Percentiles rank a stretch among this genome's conserved stretches.
Conservation (phyloP, 2,329 filamentous ascomycete species). For the Botrytis paeoniae region DNA sequence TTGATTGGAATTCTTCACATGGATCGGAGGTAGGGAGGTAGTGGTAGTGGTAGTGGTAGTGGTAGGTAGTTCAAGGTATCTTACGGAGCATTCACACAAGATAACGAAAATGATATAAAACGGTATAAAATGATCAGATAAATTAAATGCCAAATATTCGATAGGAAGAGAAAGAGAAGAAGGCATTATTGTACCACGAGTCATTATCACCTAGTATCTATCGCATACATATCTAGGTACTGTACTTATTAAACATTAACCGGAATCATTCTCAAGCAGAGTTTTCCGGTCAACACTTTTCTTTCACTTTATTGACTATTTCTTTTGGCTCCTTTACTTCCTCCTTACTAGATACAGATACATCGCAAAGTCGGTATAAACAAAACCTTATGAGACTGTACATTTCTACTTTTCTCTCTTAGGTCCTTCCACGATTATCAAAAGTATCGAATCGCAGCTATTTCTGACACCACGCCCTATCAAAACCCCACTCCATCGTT, state of each 20-base stretch:
- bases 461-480: not conserved
- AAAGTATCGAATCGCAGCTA: constrained; percentile 14
- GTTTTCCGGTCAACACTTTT: not conserved
- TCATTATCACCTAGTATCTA: not conserved
- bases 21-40: not conserved
- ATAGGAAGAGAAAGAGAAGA: not conserved
- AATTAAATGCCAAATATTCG: not conserved
- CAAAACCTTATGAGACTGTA: not conserved
- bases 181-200: not conserved
- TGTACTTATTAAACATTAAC: not conserved
- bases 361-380: not conserved
- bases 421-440: not conserved
- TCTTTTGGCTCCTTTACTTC: not conserved
- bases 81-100: not conserved
- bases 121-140: not conserved
- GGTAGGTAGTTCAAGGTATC: too few relatives aligned
- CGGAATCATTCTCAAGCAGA: not conserved
- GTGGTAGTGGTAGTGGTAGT: not conserved
- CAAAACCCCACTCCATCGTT: constrained; percentile 5
- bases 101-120: not conserved
- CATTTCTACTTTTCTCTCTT: not conserved
- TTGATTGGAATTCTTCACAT: not conserved
- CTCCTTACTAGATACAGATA: not conserved
- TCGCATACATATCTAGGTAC: not conserved
- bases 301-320: not conserved